These are phyloP conservation scores for Fraxinus quadrangulata DNA, from an alignment of 257 asterid species.

Conservation along the genomic window DNA sequence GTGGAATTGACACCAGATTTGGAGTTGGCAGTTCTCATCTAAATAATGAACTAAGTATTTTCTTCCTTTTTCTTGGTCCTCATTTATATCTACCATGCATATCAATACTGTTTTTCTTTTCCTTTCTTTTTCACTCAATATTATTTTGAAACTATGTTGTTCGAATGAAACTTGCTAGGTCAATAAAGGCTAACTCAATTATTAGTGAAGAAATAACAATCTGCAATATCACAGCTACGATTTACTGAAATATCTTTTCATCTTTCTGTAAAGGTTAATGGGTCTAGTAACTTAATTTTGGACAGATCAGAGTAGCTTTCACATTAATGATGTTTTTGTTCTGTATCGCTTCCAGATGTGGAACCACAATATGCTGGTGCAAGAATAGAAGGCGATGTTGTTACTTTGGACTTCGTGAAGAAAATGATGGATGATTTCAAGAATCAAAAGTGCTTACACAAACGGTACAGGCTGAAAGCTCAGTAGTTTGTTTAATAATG, in stretches of 20 bases:
- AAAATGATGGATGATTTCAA: conserved; percentile 94
- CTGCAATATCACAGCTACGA: background rate
- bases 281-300: background rate
- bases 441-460: conserved; percentile 81
- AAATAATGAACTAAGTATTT: background rate
- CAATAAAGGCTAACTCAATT: background rate
- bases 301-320: background rate
- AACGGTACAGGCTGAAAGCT: conserved; percentile 50
- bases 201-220: background rate
- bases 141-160: background rate
- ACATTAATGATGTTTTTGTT: conserved; percentile 15
- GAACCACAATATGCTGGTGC: conserved; percentile 94
- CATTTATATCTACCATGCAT: background rate
- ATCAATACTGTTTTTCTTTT: no score
- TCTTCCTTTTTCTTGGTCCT: background rate
- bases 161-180: background rate
- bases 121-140: background rate
- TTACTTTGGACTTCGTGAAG: conserved; percentile 89
- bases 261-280: background rate
- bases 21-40: background rate
- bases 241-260: background rate
- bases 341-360: conserved; percentile 64
- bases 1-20: background rate
- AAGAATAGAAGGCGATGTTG: conserved; percentile 83
- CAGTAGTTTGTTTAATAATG: conserved; percentile 2